A percentile compares a stretch with the other conserved stretches of the same genome.
phyloP scores from a whole-genome alignment of 805 yeast genomes.

The Kodamaea neixiangensis region DNA sequence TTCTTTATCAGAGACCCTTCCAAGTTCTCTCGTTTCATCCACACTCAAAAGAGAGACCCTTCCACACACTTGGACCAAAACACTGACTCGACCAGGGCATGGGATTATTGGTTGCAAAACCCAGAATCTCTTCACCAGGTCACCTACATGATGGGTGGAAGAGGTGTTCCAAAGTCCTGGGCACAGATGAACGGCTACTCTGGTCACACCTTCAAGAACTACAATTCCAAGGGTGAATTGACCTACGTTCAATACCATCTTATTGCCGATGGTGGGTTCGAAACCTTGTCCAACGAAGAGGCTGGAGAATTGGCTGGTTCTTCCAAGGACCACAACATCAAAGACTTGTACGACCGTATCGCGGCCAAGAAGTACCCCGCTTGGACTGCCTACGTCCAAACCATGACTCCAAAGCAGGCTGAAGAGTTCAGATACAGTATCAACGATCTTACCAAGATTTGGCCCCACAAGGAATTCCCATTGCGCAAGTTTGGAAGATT shows the following conservation, averaged over 20 bases:
- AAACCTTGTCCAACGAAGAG: constrained; percentile 46
- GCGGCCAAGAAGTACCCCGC: constrained; percentile 51
- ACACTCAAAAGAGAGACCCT: constrained; percentile 86
- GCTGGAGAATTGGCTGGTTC: constrained; percentile 47
- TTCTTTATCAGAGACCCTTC: constrained; percentile 84
- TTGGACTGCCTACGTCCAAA: constrained; percentile 57
- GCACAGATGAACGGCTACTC: constrained; percentile 63
- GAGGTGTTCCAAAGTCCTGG: constrained; percentile 60
- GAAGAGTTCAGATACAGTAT: constrained; percentile 49
- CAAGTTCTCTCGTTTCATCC: constrained; percentile 86
- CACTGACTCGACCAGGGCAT: constrained; percentile 51
- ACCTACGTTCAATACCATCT: constrained; percentile 61
- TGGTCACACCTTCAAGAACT: constrained; percentile 63
- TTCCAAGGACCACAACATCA: constrained; percentile 52
- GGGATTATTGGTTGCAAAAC: constrained; percentile 60
- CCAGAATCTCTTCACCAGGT: constrained; percentile 61
- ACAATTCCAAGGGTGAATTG: constrained; percentile 50
- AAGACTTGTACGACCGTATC: constrained; percentile 42
- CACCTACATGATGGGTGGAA: constrained; percentile 56
- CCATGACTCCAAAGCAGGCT: constrained; percentile 60
- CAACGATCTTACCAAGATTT: constrained; percentile 64
- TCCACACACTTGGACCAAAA: constrained; percentile 49
- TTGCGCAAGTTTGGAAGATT: constrained; percentile 82
- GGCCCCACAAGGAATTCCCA: constrained; percentile 90
- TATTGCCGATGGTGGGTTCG: constrained; percentile 49